phyloP scores from a whole-genome alignment of 2,329 filamentous ascomycete species.

The Alternaria conjuncta region DNA sequence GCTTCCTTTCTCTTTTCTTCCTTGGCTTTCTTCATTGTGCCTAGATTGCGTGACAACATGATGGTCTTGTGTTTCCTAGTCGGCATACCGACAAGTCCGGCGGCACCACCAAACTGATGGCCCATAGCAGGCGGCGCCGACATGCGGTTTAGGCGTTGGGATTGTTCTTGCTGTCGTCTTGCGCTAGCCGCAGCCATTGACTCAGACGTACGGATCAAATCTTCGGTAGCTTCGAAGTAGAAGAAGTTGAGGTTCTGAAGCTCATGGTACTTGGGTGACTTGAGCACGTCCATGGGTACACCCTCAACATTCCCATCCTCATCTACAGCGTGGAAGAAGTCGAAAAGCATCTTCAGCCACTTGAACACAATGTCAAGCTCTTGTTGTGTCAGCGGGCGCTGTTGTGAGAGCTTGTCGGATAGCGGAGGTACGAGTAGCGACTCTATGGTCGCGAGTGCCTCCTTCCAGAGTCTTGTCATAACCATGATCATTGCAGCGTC shows the following conservation, averaged over 20 bases:
- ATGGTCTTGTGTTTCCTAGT: conserved; percentile 64
- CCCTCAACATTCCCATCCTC: conserved; percentile 86
- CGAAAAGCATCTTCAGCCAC: conserved; percentile 89
- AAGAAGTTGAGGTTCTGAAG: conserved; percentile 97
- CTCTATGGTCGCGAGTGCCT: conserved; percentile 91
- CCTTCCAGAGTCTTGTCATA: conserved; percentile 98
- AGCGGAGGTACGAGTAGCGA: conserved; percentile 87
- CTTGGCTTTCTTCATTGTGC: conserved; percentile 95
- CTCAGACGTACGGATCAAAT: conserved; percentile 92
- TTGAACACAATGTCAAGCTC: conserved; percentile 95
- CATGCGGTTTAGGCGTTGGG: conserved; percentile 66
- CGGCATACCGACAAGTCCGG: conserved; percentile 68
- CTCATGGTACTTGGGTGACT: conserved; percentile 98
- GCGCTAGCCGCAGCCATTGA: conserved; percentile 90
- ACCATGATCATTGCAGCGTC: conserved; percentile 97
- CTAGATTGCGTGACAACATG: conserved; percentile 91
- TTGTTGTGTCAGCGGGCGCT: conserved; percentile 81
- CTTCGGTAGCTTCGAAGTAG: conserved; percentile 92
- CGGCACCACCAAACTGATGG: conserved; percentile 59
- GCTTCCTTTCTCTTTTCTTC: conserved; percentile 95
- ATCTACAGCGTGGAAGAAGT: conserved; percentile 93
- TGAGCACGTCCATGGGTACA: conserved; percentile 88
- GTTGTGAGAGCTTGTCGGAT: conserved; percentile 89
- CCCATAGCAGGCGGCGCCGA: conserved; percentile 69
- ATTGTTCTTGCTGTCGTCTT: conserved; percentile 72